Conservation (phyloP, 2,329 filamentous ascomycete genomes). For the Biscogniauxia mediterranea region DNA sequence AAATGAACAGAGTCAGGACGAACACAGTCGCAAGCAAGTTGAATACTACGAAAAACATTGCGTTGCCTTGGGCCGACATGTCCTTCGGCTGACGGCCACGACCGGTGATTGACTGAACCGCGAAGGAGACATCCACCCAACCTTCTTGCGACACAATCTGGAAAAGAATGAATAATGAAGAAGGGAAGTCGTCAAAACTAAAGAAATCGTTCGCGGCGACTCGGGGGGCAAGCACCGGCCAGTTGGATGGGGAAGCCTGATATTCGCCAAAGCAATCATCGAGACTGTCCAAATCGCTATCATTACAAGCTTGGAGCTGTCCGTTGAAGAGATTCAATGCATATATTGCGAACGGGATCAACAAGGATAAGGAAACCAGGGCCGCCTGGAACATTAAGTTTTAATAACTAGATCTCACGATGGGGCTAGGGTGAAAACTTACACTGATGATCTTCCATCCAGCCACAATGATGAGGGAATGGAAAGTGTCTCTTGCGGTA, state of each 20-base stretch:
- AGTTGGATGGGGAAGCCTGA: conserved; percentile 72
- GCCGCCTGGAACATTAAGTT: conserved; percentile 54
- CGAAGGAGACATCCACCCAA: conserved; percentile 91
- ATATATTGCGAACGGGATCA: conserved; percentile 96
- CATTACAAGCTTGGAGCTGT: conserved; percentile 77
- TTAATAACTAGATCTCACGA: conserved; percentile 8
- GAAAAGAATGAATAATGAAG: conserved; percentile 92
- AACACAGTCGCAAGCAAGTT: conserved; percentile 96
- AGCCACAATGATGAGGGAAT: conserved; percentile 90
- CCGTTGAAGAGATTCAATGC: conserved; percentile 91
- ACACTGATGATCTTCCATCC: conserved; percentile 90
- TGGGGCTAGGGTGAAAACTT: conserved; percentile 34
- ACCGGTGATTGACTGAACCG: conserved; percentile 78
- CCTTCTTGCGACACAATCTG: conserved; percentile 99
- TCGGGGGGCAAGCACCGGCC: conserved; percentile 81
- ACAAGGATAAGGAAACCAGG: conserved; percentile 87
- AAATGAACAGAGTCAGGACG: conserved; percentile 94
- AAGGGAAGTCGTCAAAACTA: conserved; percentile 93
- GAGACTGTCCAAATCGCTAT: conserved; percentile 54
- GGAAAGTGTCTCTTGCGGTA: conserved; percentile 92
- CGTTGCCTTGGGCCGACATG: conserved; percentile 75
- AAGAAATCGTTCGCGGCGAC: conserved; percentile 79
- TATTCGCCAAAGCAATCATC: conserved; percentile 84
- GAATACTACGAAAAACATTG: conserved; percentile 92
- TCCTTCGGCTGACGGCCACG: conserved; percentile 68